A percentile compares a stretch with the other conserved stretches of the same genome.
These are phyloP conservation scores for Dactylonectria estremocensis DNA, from an alignment of 2,329 filamentous ascomycete species.

Conservation along the genomic window DNA sequence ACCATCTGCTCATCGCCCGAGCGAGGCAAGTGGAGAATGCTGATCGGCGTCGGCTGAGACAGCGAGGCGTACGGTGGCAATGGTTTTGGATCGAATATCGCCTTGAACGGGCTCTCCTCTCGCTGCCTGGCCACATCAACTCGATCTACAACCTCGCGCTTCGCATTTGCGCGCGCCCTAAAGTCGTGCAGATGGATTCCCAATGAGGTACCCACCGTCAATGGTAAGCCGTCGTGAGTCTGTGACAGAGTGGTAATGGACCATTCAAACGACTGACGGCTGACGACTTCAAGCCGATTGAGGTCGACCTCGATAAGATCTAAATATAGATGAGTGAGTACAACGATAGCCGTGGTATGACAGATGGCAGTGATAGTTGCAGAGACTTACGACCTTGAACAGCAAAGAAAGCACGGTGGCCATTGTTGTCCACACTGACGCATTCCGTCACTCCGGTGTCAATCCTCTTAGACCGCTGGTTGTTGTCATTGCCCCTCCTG, in stretches of 20 bases:
- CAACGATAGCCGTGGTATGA: slow-evolving; percentile 1
- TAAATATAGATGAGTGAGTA: slow-evolving; percentile 32
- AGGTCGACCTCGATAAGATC: slow-evolving; percentile 87
- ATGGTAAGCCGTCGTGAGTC: slow-evolving; percentile 74
- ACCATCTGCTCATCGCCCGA: slow-evolving; percentile 67
- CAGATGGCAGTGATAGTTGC: background rate
- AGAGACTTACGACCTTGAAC: slow-evolving; percentile 75
- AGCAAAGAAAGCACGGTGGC: slow-evolving; percentile 82
- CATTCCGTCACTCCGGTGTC: slow-evolving; percentile 84
- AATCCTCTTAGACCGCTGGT: slow-evolving; percentile 73
- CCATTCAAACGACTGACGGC: slow-evolving; percentile 82
- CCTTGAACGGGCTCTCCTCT: slow-evolving; percentile 51
- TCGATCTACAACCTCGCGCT: slow-evolving; percentile 54
- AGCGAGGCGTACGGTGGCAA: slow-evolving; percentile 77
- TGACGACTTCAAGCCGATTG: slow-evolving; percentile 77
- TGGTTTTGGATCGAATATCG: slow-evolving; percentile 67
- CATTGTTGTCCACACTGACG: slow-evolving; percentile 81
- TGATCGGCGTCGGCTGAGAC: slow-evolving; percentile 85
- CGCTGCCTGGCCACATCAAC: slow-evolving; percentile 50
- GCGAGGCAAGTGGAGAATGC: slow-evolving; percentile 82
- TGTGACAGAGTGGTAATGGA: slow-evolving; percentile 87
- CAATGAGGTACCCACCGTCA: slow-evolving; percentile 87
- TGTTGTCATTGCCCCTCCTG: slow-evolving; percentile 61
- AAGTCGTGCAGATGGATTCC: slow-evolving; percentile 89
- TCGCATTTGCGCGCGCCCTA: slow-evolving; percentile 60